Evolutionary conservation across 2,329 filamentous ascomycete species (phyloP).

Genomic region (Lasiodiplodia theobromae): DNA sequence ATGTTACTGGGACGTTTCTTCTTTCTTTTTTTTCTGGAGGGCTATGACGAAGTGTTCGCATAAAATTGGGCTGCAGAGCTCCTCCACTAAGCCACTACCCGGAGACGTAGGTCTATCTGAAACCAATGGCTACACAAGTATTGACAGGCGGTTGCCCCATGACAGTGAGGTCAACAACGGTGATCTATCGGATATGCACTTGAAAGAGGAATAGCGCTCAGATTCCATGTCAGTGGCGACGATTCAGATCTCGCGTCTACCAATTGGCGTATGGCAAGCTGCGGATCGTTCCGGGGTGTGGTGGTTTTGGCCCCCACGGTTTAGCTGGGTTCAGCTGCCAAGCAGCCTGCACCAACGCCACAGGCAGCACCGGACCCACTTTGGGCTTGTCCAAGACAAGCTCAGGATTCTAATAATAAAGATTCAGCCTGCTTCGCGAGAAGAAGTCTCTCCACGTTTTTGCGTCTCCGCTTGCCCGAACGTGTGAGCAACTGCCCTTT

Average conservation of each 20-base stretch:
- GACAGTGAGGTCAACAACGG: neutral
- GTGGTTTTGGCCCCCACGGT: conserved; percentile 8
- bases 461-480: too few relatives aligned
- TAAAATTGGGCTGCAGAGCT: neutral
- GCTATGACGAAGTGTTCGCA: too few relatives aligned
- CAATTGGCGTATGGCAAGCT: neutral
- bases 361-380: conserved; percentile 12
- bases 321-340: neutral
- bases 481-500: too few relatives aligned
- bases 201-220: too few relatives aligned
- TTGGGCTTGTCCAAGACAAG: neutral
- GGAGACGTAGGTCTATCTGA: neutral
- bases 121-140: too few relatives aligned
- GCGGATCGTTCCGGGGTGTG: too few relatives aligned
- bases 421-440: neutral
- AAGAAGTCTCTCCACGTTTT: too few relatives aligned
- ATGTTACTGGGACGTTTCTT: too few relatives aligned
- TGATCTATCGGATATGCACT: neutral
- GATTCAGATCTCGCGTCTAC: neutral
- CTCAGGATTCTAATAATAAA: conserved; percentile 14
- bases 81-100: neutral
- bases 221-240: too few relatives aligned
- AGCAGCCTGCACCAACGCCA: conserved; percentile 13
- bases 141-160: too few relatives aligned
- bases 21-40: neutral